Conservation (phyloP, 1,284 basidiomycete genomes). For the Gymnopus androsaceus region DNA sequence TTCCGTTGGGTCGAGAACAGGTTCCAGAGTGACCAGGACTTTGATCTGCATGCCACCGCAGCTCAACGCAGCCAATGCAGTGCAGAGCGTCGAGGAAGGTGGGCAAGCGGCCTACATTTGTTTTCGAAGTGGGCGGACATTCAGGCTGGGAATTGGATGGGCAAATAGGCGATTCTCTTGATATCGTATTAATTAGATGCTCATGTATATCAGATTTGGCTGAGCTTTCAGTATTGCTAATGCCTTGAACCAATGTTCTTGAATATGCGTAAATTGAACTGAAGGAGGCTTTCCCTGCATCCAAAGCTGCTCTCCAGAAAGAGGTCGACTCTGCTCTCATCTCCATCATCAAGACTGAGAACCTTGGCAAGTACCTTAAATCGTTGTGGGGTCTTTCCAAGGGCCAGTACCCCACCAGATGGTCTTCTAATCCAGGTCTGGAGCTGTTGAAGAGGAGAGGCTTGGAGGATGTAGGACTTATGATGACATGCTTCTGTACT, state of each 20-base stretch:
- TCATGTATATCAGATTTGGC: too few species aligned
- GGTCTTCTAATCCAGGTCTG: slow-evolving; percentile 61
- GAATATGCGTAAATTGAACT: too few species aligned
- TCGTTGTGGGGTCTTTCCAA: slow-evolving; percentile 94
- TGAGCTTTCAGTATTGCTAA: too few species aligned
- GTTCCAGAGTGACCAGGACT: background rate
- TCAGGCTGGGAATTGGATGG: too few species aligned
- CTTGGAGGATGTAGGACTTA: slow-evolving; percentile 20
- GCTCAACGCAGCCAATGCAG: too few species aligned
- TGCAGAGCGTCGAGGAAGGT: background rate
- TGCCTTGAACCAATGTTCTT: too few species aligned
- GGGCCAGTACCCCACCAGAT: slow-evolving; percentile 89
- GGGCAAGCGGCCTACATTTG: background rate
- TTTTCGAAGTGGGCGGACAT: slow-evolving; percentile 23
- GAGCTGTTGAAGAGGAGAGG: slow-evolving; percentile 15
- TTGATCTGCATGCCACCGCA: too few species aligned
- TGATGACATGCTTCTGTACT: slow-evolving; percentile 19
- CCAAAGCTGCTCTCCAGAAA: slow-evolving; percentile 94
- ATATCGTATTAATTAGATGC: too few species aligned
- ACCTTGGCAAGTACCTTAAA: slow-evolving; percentile 93
- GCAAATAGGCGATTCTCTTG: too few species aligned
- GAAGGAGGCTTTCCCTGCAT: slow-evolving; percentile 89
- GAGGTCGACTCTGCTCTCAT: slow-evolving; percentile 84
- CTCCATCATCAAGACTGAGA: slow-evolving; percentile 87
- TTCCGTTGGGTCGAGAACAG: slow-evolving; percentile 29